Evolutionary conservation across 2,329 filamentous ascomycete species (phyloP).

Genomic region (Claviceps sp.): DNA sequence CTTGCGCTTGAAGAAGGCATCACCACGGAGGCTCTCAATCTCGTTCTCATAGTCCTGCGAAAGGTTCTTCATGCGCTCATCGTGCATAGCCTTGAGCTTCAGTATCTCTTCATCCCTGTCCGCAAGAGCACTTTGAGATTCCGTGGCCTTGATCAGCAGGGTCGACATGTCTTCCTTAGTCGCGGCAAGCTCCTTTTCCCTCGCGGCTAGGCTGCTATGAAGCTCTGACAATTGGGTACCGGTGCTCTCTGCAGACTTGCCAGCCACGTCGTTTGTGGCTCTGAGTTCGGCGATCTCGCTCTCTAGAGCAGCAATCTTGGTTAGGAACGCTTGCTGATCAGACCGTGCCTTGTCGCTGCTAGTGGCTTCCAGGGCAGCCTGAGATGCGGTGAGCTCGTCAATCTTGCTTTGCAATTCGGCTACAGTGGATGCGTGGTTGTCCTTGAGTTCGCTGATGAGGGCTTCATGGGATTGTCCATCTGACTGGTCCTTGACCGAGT

Average conservation of each 20-base stretch:
- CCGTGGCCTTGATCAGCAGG: constrained; percentile 35
- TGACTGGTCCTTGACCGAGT: constrained; percentile 32
- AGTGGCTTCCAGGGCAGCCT: constrained; percentile 29
- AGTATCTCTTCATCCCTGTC: constrained; percentile 36
- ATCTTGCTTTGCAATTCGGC: constrained; percentile 42
- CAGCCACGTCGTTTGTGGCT: constrained; percentile 31
- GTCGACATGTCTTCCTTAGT: constrained; percentile 27
- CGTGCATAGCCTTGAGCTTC: constrained; percentile 41
- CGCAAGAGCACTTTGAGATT: constrained; percentile 30
- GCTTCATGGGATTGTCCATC: constrained; percentile 34
- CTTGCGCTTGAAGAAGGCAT: constrained; percentile 51
- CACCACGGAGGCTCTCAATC: constrained; percentile 48
- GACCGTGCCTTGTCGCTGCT: constrained; percentile 31
- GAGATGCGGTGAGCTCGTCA: constrained; percentile 35
- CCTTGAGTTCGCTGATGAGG: constrained; percentile 35
- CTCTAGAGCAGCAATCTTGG: constrained; percentile 37
- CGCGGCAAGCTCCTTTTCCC: constrained; percentile 32
- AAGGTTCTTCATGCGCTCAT: constrained; percentile 43
- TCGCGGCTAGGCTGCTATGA: constrained; percentile 25
- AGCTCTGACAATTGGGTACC: constrained; percentile 25
- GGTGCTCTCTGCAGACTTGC: constrained; percentile 29
- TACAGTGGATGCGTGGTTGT: constrained; percentile 32
- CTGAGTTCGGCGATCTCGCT: constrained; percentile 38
- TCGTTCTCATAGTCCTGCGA: constrained; percentile 51
- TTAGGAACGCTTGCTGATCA: constrained; percentile 29